Evolutionary conservation across 2,329 filamentous ascomycete species (phyloP).

Genomic region (Herpomyces periplanetae): DNA sequence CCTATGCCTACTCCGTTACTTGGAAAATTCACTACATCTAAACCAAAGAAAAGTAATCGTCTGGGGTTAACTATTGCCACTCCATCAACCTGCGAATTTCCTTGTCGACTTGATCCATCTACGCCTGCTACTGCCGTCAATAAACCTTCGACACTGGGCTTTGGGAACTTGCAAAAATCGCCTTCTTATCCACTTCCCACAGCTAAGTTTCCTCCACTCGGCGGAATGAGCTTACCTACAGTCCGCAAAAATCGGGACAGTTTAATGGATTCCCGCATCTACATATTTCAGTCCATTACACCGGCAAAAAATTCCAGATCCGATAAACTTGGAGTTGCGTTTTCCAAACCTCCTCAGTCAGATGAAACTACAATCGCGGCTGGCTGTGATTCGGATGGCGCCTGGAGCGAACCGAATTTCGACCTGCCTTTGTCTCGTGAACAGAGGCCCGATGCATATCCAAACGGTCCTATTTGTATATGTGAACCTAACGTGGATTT

Average conservation of each 20-base stretch:
- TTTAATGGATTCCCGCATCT: too few species aligned
- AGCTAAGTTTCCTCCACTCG: conserved; percentile 11
- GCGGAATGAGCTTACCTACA: conserved; percentile 13
- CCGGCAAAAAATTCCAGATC: conserved; percentile 1
- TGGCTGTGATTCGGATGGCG: conserved; percentile 31
- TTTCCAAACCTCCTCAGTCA: conserved; percentile 1
- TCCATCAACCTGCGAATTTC: conserved; percentile 16
- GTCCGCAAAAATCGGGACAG: too few species aligned
- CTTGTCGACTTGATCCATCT: conserved; percentile 9
- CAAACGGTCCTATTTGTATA: conserved; percentile 40
- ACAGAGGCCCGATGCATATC: conserved; percentile 40
- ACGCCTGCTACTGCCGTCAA: conserved; percentile 8
- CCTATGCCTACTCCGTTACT: conserved; percentile 35
- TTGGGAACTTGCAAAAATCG: conserved; percentile 18
- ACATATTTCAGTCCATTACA: conserved; percentile 5
- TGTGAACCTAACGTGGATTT: conserved; percentile 38
- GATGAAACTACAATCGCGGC: conserved; percentile 22
- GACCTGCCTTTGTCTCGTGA: conserved; percentile 17
- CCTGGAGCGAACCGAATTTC: conserved; percentile 12
- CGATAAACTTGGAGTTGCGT: too few species aligned
- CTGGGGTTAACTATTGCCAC: conserved; percentile 34
- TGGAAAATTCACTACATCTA: conserved; percentile 36
- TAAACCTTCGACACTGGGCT: conserved; percentile 17
- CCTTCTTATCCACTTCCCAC: conserved; percentile 17
- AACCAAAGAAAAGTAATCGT: conserved; percentile 27